Percentiles rank a stretch among this genome's conserved stretches.
These are phyloP conservation scores for Thermomucor indicae-seudaticae DNA, from an alignment of 371 early-diverging fungal genomes.

Conservation along the genomic window DNA sequence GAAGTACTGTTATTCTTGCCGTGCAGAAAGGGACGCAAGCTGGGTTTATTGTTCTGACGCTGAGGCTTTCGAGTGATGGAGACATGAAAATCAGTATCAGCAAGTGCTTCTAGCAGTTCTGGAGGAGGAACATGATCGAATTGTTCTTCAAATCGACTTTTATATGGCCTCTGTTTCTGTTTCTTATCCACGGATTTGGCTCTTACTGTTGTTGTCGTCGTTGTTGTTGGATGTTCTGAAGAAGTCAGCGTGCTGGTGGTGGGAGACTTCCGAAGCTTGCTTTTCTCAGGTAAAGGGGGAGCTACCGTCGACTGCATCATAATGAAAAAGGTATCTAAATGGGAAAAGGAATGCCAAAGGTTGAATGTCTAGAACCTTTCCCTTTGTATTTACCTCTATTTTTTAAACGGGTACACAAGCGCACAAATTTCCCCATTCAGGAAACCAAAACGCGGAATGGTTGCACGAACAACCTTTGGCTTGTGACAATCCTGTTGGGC, in stretches of 20 bases:
- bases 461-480: too few species aligned
- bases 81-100: constrained; percentile 6
- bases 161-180: too few species aligned
- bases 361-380: background rate
- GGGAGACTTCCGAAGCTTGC: constrained; percentile 22
- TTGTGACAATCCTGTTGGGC: too few species aligned
- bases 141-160: constrained; percentile 29
- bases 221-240: background rate
- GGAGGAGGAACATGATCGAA: constrained; percentile 23
- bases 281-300: constrained; percentile 26
- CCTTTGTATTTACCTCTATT: too few species aligned
- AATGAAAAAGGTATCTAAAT: background rate
- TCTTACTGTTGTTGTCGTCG: constrained; percentile 2
- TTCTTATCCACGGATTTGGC: background rate
- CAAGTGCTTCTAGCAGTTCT: constrained; percentile 11
- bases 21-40: constrained; percentile 3
- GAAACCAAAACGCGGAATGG: too few species aligned
- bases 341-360: constrained; percentile 1
- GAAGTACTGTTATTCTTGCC: constrained; percentile 4
- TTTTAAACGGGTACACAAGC: too few species aligned
- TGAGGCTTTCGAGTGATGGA: constrained; percentile 2
- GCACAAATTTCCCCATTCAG: too few species aligned
- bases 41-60: background rate
- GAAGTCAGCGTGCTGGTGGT: background rate
- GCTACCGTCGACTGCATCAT: background rate